Base-by-base conservation (phyloP, 768 basidiomycete genomes). In the Tubosaeta sp. region DNA sequence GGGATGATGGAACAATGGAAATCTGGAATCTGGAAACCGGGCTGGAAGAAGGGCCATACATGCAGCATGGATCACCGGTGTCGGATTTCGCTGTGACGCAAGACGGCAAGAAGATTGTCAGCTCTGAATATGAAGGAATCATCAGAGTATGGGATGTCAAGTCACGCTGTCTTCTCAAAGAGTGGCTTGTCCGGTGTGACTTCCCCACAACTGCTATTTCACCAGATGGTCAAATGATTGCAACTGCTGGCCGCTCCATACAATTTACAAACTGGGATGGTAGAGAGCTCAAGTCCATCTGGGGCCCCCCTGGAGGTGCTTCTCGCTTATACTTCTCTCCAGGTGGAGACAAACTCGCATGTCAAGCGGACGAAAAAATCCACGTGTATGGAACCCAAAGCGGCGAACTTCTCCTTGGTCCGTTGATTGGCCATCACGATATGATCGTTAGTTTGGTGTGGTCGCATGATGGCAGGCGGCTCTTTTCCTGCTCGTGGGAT, bases 401-500 rank as follows among this genome's bases (percentile, higher is more conserved):
- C 25, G 41, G 54, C 2, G n/a, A 2, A 11, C 32, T 25, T 10
- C 17, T 39, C 46, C 13, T 37, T 11, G 39, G 29, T 17, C 35
- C 50, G 5, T 31, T 55, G 3, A 19, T 22, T 16, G 50, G 42
- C n/a, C 54, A 52, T 13, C 13, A 11, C 1, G 10, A 37, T 6
- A 1, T 2, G 13, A 31, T 10, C 45, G 34, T n/a, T n/a, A n/a
- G n/a, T n/a, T n/a, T 51, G 2, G 2, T 43, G 26, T 55, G 54
- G 54, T 47, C 54, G 6, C 46, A 25, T 4, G 54, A 55, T 46
- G 54, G 50, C 22, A 37, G 16, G 1, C 41, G 11, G 35, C 19
- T 55, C 43, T 55, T 51, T n/a, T 55, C 54, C 22, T 17, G 35
- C 12, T 53, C 52, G 1, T 4, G 13, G 8, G 39, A 43, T 32